Evolutionary conservation across 305 asterid genomes (phyloP), one percentile per base, ranked within the genome.

Genomic region (Fraxinus latifolia): DNA sequence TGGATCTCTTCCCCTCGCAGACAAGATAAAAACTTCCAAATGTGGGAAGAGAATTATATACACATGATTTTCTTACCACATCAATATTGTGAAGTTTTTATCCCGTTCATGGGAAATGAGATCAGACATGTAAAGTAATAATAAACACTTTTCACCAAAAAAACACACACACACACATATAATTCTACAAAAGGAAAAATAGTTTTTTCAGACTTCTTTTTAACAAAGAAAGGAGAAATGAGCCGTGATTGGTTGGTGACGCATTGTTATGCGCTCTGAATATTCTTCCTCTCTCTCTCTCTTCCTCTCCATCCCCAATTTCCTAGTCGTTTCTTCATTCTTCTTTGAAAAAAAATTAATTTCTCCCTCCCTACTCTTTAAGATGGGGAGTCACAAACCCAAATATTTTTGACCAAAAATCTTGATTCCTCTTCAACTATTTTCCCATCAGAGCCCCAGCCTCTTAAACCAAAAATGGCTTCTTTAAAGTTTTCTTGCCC

Each of bases 401-500:
- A 39, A 9, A 79, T 9, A 1, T 29, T 60, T 6, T 76, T 33
- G 47, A 77, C 60, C 83, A 23, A 79, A 78, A 76, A 25, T 80
- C 32, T 19, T 27, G 36, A 47, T 70, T 81, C n/a, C 44, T 70
- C 47, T 67, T 70, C 75, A 42, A 78, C 73, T 31, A 29, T 29
- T 47, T 44, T 12, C 78, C 58, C 31, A 36, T 17, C 55, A 1
- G 19, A 1, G 4, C 37, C 25, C 7, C 25, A 5, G 12, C 3
- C 3, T 65, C 23, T 19, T 60, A 4, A 55, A 21, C 34, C 70
- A 58, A 79, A 33, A 70, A 94, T 94, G 98, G 94, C 95, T 80
- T 89, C 98, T 36, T 80, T 94, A 76, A 87, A 88, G 82, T 76
- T 94, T 82, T 92, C 97, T 80, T 90, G 91, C 90, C 88, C 96